Evolutionary conservation across 139 green algal species (phyloP), one percentile per base, ranked within the genome.

Genomic region (Picochlorum sp.): DNA sequence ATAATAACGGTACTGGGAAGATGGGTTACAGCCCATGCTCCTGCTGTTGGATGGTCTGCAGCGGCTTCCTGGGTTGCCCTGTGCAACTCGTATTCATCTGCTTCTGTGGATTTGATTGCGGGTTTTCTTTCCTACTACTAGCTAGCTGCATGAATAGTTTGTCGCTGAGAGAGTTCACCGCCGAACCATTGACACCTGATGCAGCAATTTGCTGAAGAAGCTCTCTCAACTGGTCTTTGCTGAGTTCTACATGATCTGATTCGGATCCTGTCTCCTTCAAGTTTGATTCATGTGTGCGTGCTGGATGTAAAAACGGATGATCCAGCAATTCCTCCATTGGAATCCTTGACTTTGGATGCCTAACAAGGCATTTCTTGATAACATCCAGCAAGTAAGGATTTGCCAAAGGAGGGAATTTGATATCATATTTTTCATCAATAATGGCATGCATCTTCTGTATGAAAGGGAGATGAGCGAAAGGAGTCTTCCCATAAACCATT

Each of bases 391-490:
- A 67, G 5, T 64, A 63, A 7, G 67, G 50, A 61, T 93, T 90
- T 33, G 25, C 33, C 10, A 91, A 51, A 28, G 77, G 55, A 5
- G 79, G 74, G 50, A 89, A 89, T 16, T 60, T 28, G 49, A 90
- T 82, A 33, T 51, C 51, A 75, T 90, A 74, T 25, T 64, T 52
- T 0, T 70, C 36, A 73, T 93, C 78, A 30, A 79, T 91, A 79
- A 95, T 94, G 45, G 87, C 88, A 59, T 94, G 85, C 72, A 96
- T 87, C 82, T 97, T 97, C 50, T 88, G 84, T 51, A 95, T 85
- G 76, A 95, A 94, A 44, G 80, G 72, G 62, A 94, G 66, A 47
- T 86, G 77, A 41, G 62, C 60, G 50, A 93, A 93, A 39, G 83
- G 86, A n/a, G 85, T 90, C 37, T 67, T 72, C 9, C 87, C 84